Percentiles rank a stretch among this genome's conserved stretches.
phyloP scores from a whole-genome alignment of 208 protist genomes.

The Leishmania martiniquensis region DNA sequence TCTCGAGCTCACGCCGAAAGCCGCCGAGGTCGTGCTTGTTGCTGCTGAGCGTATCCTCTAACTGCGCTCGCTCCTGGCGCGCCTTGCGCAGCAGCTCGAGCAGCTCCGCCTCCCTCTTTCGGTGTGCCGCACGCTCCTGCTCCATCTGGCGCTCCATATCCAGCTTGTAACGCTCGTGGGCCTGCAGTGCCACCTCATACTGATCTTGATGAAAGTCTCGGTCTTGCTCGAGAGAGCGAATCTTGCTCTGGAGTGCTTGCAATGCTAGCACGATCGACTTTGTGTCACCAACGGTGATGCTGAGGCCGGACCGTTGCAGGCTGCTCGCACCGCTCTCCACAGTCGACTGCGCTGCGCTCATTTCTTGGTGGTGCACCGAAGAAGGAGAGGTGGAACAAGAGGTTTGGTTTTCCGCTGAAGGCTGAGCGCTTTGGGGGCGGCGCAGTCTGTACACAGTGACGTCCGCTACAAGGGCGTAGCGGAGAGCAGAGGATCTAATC shows the following conservation, averaged over 20 bases:
- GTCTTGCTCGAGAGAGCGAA: slow-evolving; percentile 85
- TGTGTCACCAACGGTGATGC: slow-evolving; percentile 90
- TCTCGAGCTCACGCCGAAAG: slow-evolving; percentile 80
- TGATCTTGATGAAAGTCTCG: slow-evolving; percentile 89
- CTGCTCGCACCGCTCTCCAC: slow-evolving; percentile 60
- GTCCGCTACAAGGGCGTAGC: not conserved
- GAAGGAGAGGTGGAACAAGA: not conserved
- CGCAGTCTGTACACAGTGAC: not conserved
- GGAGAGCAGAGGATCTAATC: not conserved
- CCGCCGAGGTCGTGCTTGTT: slow-evolving; percentile 53
- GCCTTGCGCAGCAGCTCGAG: slow-evolving; percentile 70
- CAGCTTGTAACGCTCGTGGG: slow-evolving; percentile 88
- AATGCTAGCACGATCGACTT: slow-evolving; percentile 91
- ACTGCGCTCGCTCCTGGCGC: slow-evolving; percentile 61
- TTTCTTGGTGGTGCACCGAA: not conserved
- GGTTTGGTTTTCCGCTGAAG: not conserved
- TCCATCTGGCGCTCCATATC: slow-evolving; percentile 88
- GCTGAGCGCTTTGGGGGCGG: not conserved
- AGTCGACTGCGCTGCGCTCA: slow-evolving; percentile 16
- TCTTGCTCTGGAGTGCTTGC: slow-evolving; percentile 89
- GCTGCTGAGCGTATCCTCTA: slow-evolving; percentile 58
- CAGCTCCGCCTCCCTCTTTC: slow-evolving; percentile 76
- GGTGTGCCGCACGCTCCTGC: slow-evolving; percentile 74
- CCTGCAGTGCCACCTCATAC: slow-evolving; percentile 77
- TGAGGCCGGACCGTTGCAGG: slow-evolving; percentile 84